Evolutionary conservation across 495 filamentous ascomycete species (phyloP).

Genomic region (Hyphodiscus hymeniophilus): DNA sequence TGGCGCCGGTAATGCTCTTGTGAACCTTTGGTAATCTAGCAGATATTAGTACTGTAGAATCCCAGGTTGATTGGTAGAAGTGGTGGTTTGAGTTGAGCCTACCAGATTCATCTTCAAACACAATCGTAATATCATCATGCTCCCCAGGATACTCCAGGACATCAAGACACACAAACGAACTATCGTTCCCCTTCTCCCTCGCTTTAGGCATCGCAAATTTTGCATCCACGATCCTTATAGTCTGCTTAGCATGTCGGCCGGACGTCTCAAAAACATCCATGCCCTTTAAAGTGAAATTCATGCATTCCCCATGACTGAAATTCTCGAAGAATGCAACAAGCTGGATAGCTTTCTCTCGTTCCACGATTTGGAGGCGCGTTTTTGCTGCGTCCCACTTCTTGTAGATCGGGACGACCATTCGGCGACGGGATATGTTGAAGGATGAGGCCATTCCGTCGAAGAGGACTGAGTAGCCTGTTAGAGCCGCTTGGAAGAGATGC

Average conservation of each 20-base stretch:
- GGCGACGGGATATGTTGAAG: conserved; percentile 74
- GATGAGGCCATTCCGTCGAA: conserved; percentile 66
- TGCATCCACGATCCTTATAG: conserved; percentile 71
- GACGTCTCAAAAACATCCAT: conserved; percentile 74
- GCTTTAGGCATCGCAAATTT: conserved; percentile 74
- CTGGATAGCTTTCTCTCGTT: conserved; percentile 62
- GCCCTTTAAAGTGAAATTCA: conserved; percentile 76
- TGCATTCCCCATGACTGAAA: conserved; percentile 73
- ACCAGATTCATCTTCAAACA: conserved; percentile 75
- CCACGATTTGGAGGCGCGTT: conserved; percentile 71
- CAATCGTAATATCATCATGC: conserved; percentile 80
- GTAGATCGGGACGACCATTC: conserved; percentile 81
- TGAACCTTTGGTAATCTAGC: conserved; percentile 17
- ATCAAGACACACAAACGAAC: conserved; percentile 72
- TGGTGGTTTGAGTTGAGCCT: conserved; percentile 26
- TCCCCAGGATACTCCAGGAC: conserved; percentile 80
- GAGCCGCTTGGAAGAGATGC: conserved; percentile 64
- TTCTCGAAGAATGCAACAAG: conserved; percentile 77
- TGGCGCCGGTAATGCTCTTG: conserved; percentile 20
- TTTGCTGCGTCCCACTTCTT: conserved; percentile 79
- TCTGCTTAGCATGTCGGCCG: conserved; percentile 55
- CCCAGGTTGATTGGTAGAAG: not conserved
- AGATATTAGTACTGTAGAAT: conserved; percentile 11
- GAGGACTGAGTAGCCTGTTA: conserved; percentile 69
- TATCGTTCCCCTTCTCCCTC: conserved; percentile 31